phyloP scores from a whole-genome alignment of 2,329 filamentous ascomycete species.

The Dichotomopilus funicola region DNA sequence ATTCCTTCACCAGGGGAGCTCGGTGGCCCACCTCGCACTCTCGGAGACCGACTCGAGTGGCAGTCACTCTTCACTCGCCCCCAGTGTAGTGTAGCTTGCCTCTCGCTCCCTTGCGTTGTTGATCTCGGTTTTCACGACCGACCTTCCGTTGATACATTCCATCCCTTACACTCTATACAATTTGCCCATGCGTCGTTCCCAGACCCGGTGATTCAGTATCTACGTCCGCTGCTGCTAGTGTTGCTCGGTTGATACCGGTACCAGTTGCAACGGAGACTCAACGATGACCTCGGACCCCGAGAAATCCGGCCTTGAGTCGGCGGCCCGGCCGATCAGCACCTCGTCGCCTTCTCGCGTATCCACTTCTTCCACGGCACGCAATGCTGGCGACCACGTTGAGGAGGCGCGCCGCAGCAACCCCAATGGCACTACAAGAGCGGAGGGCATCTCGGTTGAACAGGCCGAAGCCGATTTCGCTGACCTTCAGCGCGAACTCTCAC shows the following conservation, averaged over 20 bases:
- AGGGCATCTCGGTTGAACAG: conserved; percentile 56
- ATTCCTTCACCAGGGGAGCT: not conserved
- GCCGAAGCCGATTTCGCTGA: conserved; percentile 67
- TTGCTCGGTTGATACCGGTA: not conserved
- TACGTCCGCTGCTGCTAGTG: too few relatives aligned
- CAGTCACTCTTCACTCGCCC: conserved; percentile 3
- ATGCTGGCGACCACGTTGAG: conserved; percentile 36
- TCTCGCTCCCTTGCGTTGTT: not conserved
- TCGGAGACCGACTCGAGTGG: conserved; percentile 5
- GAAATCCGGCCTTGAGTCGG: conserved; percentile 1
- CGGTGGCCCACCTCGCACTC: not conserved
- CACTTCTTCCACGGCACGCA: conserved; percentile 23
- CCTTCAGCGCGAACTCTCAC: conserved; percentile 55
- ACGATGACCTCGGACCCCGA: conserved; percentile 1
- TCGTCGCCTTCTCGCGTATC: conserved; percentile 12
- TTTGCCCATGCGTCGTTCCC: too few relatives aligned
- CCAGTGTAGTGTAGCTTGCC: not conserved
- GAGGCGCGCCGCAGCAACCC: conserved; percentile 41
- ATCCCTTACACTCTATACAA: too few relatives aligned
- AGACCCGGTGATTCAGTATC: too few relatives aligned
- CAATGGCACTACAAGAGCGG: conserved; percentile 38
- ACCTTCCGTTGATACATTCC: too few relatives aligned
- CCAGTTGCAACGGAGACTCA: not conserved
- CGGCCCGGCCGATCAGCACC: not conserved
- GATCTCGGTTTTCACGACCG: too few relatives aligned